Percentiles rank a stretch among this genome's conserved stretches.
These are phyloP conservation scores for Passiflora organensis DNA, from an alignment of 345 rosid genomes.

Conservation along the genomic window DNA sequence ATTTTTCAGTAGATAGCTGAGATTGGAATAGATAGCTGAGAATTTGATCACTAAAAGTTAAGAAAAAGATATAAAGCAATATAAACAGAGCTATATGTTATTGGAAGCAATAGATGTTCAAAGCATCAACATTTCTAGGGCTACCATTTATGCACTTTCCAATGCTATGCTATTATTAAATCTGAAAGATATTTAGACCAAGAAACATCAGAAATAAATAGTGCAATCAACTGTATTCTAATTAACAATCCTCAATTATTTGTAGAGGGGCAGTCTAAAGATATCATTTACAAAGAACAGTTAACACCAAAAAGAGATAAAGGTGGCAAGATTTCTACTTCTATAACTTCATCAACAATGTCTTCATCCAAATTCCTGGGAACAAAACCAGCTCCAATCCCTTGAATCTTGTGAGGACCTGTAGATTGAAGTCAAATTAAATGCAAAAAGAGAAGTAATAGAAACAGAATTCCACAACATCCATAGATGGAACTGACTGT, in stretches of 20 bases:
- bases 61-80: too few relatives aligned
- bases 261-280: background rate
- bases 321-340: slow-evolving; percentile 36
- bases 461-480: background rate
- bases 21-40: too few relatives aligned
- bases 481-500: background rate
- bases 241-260: background rate
- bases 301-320: slow-evolving; percentile 5
- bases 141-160: too few relatives aligned
- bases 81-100: too few relatives aligned
- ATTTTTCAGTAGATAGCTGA: too few relatives aligned
- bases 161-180: background rate
- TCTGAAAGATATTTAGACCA: background rate
- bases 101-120: too few relatives aligned
- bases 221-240: background rate
- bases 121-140: too few relatives aligned
- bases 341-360: slow-evolving; percentile 78
- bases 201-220: background rate
- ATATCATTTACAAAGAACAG: background rate
- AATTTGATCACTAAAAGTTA: too few relatives aligned
- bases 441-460: slow-evolving; percentile 2
- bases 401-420: slow-evolving; percentile 99
- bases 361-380: slow-evolving; percentile 73
- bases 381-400: slow-evolving; percentile 97
- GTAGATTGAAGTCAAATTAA: slow-evolving; percentile 20